Percentiles rank a stretch among this genome's conserved stretches.
Conservation (phyloP, 139 green algal genomes). For the Chlamydomonas asymmetrica region DNA sequence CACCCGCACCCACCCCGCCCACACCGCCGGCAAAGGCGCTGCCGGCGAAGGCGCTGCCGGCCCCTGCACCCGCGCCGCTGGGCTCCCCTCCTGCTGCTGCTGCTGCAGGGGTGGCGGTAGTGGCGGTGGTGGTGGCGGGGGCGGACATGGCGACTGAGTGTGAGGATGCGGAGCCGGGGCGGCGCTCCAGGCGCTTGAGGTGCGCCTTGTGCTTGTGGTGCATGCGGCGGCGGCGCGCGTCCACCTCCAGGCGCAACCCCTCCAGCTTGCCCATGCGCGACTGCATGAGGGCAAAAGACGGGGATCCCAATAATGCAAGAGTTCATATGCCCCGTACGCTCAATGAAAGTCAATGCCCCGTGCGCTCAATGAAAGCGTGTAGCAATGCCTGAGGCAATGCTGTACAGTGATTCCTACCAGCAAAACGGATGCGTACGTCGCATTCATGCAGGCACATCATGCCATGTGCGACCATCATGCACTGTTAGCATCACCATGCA, state of each 20-base stretch:
- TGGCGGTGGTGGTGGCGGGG: background rate
- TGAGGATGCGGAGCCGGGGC: background rate
- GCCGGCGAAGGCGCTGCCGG: background rate
- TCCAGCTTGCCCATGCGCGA: constrained; percentile 76
- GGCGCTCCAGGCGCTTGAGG: constrained; percentile 18
- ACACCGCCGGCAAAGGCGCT: background rate
- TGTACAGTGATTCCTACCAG: too few species aligned
- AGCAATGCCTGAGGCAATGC: too few species aligned
- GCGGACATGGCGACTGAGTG: background rate
- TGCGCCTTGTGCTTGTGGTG: constrained; percentile 21
- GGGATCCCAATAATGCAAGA: background rate
- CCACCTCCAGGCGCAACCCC: constrained; percentile 67
- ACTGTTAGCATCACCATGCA: too few species aligned
- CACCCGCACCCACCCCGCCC: background rate
- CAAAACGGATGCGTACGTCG: too few species aligned
- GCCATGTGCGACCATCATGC: too few species aligned
- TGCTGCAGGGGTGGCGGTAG: background rate
- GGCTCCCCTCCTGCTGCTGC: background rate
- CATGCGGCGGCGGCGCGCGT: constrained; percentile 59
- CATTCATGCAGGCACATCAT: too few species aligned
- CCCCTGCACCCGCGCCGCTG: background rate
- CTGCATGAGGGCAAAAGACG: constrained; percentile 19
- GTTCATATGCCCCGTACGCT: too few species aligned
- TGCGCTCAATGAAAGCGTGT: too few species aligned
- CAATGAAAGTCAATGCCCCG: too few species aligned